Evolutionary conservation across 1,139 yeast species (phyloP), one percentile per base, ranked within the genome.

Genomic region (Debaryomycetaceae sp.): DNA sequence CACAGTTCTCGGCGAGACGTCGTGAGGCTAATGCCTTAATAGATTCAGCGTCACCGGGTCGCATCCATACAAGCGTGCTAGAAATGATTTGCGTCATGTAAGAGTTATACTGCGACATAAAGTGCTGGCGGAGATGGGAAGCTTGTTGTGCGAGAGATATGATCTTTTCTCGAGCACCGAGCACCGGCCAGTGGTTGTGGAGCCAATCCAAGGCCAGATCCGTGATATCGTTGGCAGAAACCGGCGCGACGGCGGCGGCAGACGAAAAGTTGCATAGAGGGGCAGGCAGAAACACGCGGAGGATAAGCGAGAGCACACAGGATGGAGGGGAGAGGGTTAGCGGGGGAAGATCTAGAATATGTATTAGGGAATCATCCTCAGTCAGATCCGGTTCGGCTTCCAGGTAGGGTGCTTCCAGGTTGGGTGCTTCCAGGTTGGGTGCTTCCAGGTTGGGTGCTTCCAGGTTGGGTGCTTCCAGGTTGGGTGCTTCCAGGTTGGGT

Each of bases 1-100:
- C 96, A 46, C 94, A 81, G 37, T 76, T 76, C 39, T 83, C 93
- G 2, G 94, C 72, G 26, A 90, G 64, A 29, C 95, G 53, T 21
- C 63, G 43, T 13, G 92, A 68, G 0, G 92, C 77, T 32, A 62
- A 53, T 27, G 67, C 63, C 35, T 72, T 53, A 4, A 86, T 58
- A 5, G 38, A 34, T 15, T 68, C 73, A 20, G 56, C 55, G 0
- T 48, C 53, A 6, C 53, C 56, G 10, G 41, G 44, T 3, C 34
- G 32, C 3, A 75, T 43, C 80, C 83, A 73, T 1, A 36, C 35
- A 23, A 80, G 60, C 2, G 70, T 71, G 7, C 67, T 64, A 1
- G 87, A 62, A 1, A 86, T 58, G 1, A 87, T 49, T 12, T 62
- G 55, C 0, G 94, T 81, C 25, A 86, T 58, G 68, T 86, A 90